Evolutionary conservation across 1,284 basidiomycete species (phyloP).

Genomic region (Cryptococcus sp.): DNA sequence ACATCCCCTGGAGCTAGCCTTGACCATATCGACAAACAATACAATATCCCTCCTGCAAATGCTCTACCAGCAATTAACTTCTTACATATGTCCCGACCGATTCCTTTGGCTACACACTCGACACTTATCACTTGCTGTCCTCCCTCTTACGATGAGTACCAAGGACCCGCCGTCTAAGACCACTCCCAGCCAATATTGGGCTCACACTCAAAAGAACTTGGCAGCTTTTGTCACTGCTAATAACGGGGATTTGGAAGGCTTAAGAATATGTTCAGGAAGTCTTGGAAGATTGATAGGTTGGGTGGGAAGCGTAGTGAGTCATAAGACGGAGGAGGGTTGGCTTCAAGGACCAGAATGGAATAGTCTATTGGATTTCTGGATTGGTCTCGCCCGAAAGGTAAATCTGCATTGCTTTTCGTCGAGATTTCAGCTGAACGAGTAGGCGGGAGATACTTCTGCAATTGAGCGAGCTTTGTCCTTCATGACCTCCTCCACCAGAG

Average conservation of each 20-base stretch:
- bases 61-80: conserved; percentile 10
- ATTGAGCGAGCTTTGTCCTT: conserved; percentile 30
- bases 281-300: conserved; percentile 12
- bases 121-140: conserved; percentile 8
- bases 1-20: conserved; percentile 4
- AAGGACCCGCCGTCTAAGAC: conserved; percentile 5
- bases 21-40: conserved; percentile 5
- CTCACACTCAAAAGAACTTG: neutral
- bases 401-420: conserved; percentile 4
- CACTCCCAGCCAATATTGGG: conserved; percentile 18
- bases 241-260: conserved; percentile 6
- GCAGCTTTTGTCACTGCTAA: neutral
- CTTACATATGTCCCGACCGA: neutral
- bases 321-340: conserved; percentile 11
- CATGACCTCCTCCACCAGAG: conserved; percentile 6
- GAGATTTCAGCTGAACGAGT: neutral
- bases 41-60: conserved; percentile 7
- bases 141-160: conserved; percentile 9
- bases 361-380: conserved; percentile 38
- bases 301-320: conserved; percentile 14
- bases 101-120: conserved; percentile 9
- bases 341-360: conserved; percentile 25
- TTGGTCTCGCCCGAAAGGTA: conserved; percentile 37
- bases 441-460: conserved; percentile 29
- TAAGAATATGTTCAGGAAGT: conserved; percentile 3